Evolutionary conservation across 2,329 filamentous ascomycete genomes (phyloP).

Genomic region (Chaetothyriales sp.): DNA sequence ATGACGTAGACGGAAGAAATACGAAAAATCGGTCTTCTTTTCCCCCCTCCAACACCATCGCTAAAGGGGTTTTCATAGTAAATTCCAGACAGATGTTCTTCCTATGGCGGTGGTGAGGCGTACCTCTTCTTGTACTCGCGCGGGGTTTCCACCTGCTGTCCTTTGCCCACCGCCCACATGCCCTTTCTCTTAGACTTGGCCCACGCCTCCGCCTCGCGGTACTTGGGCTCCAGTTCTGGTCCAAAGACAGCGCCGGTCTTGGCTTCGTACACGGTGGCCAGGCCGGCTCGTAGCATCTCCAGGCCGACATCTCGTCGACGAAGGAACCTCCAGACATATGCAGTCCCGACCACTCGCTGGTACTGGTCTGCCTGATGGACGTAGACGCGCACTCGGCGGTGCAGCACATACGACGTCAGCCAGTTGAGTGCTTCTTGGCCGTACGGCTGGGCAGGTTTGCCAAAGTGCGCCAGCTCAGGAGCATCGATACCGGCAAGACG

Average conservation of each 20-base stretch:
- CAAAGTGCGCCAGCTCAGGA: conserved; percentile 85
- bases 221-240: conserved; percentile 40
- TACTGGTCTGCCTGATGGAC: conserved; percentile 84
- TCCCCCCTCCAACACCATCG: not conserved
- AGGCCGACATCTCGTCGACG: conserved; percentile 67
- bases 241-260: conserved; percentile 85
- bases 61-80: not conserved
- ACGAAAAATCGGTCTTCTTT: too few relatives aligned
- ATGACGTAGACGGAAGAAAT: conserved; percentile 1
- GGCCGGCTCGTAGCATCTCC: conserved; percentile 71
- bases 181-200: conserved; percentile 52
- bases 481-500: conserved; percentile 87
- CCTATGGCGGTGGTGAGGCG: conserved; percentile 3
- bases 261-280: conserved; percentile 87
- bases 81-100: conserved; percentile 2
- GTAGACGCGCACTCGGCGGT: conserved; percentile 63
- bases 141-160: conserved; percentile 58
- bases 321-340: conserved; percentile 49
- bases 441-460: conserved; percentile 70
- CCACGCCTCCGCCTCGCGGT: conserved; percentile 32
- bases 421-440: conserved; percentile 66
- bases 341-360: conserved; percentile 74
- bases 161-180: conserved; percentile 55
- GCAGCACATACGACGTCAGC: conserved; percentile 57
- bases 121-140: conserved; percentile 62